Base-by-base conservation (phyloP, 2,329 filamentous ascomycete species). In the Decorospora gaudefroyi region DNA sequence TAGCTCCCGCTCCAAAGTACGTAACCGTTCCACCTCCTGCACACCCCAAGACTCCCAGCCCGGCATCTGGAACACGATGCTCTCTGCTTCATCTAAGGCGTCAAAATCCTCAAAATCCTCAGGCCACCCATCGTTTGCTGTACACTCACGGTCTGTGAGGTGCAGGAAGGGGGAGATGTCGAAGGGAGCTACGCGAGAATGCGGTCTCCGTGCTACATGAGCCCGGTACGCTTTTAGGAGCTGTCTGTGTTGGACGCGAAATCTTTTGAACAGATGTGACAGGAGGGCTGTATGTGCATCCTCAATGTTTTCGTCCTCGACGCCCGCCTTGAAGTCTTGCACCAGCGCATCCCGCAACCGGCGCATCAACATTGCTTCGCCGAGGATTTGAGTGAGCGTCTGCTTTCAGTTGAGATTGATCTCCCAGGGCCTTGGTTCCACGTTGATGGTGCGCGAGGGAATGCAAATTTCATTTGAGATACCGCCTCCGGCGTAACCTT, bases 331-430 rank as follows among this genome's bases (percentile, higher is more conserved):
- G 18, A 40, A 40, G 5, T 19, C 23, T 21, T 23, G 3, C 7
- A 44, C 21, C 25, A 37, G 13, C 12, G 3, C n/a, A 10, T 31
- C 26, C 22, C 21, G 25, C 1, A 28, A 16, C 12, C 19, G 22
- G 9, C 17, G 13, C 28, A 46, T 41, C 16, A 36, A 11, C 38
- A 44, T 32, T 19, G 43, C 48, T 19, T 52, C 49, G 0, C 28
- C 19, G 18, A 52, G 41, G 1, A 52, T 19, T 16, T 11, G 11
- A 15, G 18, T 40, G 26, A 52, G 45, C 6, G 41, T 16, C 10
- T 6, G 12, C 19, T 34, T 49, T 42, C 46, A 52, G 6, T 34
- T 23, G 25, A 52, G 36, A 2, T n/a, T 36, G 2, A 52, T 9
- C 6, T 31, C 6, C 26, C 34, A 43, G 7, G 29, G 22, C 10